Evolutionary conservation across 345 rosid species (phyloP).

Genomic region (Eucalyptus coolabah): DNA sequence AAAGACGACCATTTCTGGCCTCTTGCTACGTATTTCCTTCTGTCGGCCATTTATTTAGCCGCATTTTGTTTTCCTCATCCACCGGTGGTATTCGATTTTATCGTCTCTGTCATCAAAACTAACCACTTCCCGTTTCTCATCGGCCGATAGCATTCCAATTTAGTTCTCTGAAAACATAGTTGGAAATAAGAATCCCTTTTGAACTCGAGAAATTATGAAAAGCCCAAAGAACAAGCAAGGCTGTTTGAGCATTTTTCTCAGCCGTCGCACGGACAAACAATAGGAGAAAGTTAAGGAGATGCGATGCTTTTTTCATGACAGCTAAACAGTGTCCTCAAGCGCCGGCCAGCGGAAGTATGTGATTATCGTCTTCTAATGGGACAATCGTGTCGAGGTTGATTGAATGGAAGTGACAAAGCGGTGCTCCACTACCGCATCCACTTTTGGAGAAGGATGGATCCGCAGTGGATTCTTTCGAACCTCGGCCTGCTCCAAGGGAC

Average conservation of each 20-base stretch:
- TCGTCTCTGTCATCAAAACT: not conserved
- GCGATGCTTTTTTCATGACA: no score
- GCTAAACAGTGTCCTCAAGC: no score
- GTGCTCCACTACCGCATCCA: no score
- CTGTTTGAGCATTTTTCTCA: no score
- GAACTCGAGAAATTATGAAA: not conserved
- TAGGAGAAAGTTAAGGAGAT: no score
- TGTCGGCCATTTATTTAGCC: not conserved
- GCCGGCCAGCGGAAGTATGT: not conserved
- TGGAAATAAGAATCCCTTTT: not conserved
- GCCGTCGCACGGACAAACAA: no score
- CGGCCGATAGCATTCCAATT: not conserved
- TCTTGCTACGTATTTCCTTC: no score
- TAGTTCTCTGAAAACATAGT: not conserved
- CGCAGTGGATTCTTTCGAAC: no score
- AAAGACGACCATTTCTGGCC: no score
- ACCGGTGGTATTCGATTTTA: accelerated
- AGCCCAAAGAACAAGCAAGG: not conserved
- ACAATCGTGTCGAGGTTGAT: not conserved
- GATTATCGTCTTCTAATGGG: not conserved
- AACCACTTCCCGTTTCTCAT: not conserved
- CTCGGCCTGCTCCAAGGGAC: no score
- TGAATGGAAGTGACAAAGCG: no score
- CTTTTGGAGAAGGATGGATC: no score
- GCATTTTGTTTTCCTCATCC: accelerated